A percentile compares a stretch with the other conserved stretches of the same genome.
Conservation (phyloP, 768 basidiomycete genomes). For the Auriculariales sp. region DNA sequence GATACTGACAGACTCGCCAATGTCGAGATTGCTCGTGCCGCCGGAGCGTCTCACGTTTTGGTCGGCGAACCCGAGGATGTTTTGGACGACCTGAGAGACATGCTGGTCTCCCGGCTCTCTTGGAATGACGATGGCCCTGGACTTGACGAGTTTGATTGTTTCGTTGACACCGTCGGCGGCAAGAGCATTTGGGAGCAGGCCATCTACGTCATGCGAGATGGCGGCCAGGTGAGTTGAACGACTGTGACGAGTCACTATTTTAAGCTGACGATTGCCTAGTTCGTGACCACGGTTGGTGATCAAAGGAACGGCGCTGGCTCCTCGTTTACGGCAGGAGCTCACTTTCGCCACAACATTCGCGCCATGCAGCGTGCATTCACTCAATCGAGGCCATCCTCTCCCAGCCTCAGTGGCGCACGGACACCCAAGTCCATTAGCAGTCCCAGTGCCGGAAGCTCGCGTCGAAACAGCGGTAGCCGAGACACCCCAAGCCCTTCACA, state of each 20-base stretch:
- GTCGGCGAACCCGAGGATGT: slow-evolving; percentile 7
- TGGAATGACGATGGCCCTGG: neutral
- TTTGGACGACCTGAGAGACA: slow-evolving; percentile 2
- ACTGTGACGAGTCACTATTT: neutral
- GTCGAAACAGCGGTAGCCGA: neutral
- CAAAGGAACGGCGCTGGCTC: slow-evolving; percentile 8
- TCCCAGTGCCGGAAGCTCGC: neutral
- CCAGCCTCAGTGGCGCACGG: neutral
- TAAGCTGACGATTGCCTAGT: slow-evolving; percentile 25
- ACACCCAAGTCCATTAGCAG: neutral
- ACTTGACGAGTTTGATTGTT: slow-evolving; percentile 44
- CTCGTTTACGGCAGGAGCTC: neutral
- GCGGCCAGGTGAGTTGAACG: slow-evolving; percentile 17
- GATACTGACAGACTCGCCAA: slow-evolving; percentile 10
- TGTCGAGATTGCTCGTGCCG: slow-evolving; percentile 4
- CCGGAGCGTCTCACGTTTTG: neutral
- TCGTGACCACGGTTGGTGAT: slow-evolving; percentile 74
- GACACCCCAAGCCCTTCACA: neutral
- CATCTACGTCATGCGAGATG: slow-evolving; percentile 36
- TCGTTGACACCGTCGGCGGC: slow-evolving; percentile 76
- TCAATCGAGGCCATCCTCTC: neutral
- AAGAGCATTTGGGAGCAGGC: slow-evolving; percentile 65
- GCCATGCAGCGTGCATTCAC: slow-evolving; percentile 26
- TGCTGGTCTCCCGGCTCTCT: neutral
- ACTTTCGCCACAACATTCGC: slow-evolving; percentile 23